These are phyloP conservation scores for Cornus kousa DNA, from an alignment of 148 eudicot species.

Conservation along the genomic window DNA sequence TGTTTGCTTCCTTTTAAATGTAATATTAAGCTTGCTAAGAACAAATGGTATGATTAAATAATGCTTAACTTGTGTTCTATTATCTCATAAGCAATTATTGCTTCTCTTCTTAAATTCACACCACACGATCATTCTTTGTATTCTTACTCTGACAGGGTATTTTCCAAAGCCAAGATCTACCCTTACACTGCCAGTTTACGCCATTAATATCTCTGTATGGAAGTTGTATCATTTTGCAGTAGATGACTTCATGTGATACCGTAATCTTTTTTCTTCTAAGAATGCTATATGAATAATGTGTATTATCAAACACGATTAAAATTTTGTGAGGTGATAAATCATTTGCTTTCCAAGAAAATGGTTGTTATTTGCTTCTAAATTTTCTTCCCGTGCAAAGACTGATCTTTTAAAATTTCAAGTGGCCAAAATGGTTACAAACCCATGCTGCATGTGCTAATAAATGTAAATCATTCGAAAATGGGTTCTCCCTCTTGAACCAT, in stretches of 20 bases:
- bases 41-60: slow-evolving; percentile 1
- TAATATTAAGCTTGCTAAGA: not conserved
- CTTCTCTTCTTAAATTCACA: not conserved
- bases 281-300: not conserved
- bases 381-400: not conserved
- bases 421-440: not conserved
- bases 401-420: no score
- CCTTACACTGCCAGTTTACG: no score
- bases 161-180: no score
- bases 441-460: no score
- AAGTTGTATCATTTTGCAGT: not conserved
- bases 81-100: no score
- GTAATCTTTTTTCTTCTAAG: not conserved
- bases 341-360: not conserved
- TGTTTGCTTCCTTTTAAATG: not conserved
- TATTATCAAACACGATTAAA: not conserved
- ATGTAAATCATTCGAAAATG: no score
- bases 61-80: no score
- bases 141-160: no score
- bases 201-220: no score
- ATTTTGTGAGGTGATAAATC: not conserved
- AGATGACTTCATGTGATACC: not conserved
- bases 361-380: not conserved
- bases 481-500: no score
- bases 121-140: no score